Conservation (phyloP, 2,329 filamentous ascomycete genomes). For the Cadophora sp. region DNA sequence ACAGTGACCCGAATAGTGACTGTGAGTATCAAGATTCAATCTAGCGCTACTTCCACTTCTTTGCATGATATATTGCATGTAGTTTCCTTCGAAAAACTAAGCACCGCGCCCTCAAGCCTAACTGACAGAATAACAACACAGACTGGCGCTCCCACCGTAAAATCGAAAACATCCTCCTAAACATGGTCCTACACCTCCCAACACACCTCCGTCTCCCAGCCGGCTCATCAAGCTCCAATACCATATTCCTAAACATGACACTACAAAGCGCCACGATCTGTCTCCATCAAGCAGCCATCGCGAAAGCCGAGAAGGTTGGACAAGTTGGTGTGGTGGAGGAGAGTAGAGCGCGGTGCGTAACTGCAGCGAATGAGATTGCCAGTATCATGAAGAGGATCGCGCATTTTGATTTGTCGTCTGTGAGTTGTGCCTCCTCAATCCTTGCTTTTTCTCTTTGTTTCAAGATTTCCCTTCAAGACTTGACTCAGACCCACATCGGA, state of each 20-base stretch:
- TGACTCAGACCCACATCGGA: too few relatives aligned
- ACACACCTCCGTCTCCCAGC: conserved; percentile 73
- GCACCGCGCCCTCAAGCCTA: too few relatives aligned
- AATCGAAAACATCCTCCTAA: conserved; percentile 88
- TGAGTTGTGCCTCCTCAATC: background rate
- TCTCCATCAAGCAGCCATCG: conserved; percentile 91
- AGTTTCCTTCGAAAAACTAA: too few relatives aligned
- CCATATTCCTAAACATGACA: conserved; percentile 92
- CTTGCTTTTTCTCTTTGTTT: too few relatives aligned
- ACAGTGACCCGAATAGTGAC: conserved; percentile 8
- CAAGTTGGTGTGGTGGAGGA: conserved; percentile 69
- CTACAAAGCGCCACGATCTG: conserved; percentile 95
- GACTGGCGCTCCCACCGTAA: conserved; percentile 87
- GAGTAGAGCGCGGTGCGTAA: conserved; percentile 89
- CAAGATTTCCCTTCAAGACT: background rate
- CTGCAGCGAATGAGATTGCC: conserved; percentile 63
- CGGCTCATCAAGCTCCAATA: conserved; percentile 55
- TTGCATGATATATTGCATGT: too few relatives aligned
- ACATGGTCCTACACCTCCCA: conserved; percentile 83
- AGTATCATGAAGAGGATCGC: conserved; percentile 22
- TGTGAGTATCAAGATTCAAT: conserved; percentile 48
- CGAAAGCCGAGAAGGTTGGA: conserved; percentile 82
- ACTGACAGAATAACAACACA: too few relatives aligned
- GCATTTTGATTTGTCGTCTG: conserved; percentile 19
- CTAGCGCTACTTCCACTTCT: too few relatives aligned